Percentiles rank a stretch among this genome's conserved stretches.
Evolutionary conservation across 2,329 filamentous ascomycete genomes (phyloP).

Genomic region (Fusarium nygamai): DNA sequence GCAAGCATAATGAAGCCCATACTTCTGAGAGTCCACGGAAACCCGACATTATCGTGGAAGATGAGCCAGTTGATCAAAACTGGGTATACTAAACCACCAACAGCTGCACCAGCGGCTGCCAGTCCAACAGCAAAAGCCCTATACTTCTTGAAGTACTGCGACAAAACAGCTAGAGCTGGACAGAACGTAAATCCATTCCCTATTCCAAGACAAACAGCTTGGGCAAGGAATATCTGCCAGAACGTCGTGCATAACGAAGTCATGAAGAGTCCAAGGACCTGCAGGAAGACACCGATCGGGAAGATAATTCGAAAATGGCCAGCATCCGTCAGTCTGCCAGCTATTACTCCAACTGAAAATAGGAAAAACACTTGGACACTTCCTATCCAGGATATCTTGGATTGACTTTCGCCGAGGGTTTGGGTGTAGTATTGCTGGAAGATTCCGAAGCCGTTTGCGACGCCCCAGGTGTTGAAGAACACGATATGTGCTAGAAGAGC

Average conservation of each 20-base stretch:
- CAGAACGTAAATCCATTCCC: slow-evolving; percentile 67
- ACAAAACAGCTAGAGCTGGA: slow-evolving; percentile 66
- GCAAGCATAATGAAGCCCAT: slow-evolving; percentile 58
- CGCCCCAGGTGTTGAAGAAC: slow-evolving; percentile 58
- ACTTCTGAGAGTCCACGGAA: slow-evolving; percentile 63
- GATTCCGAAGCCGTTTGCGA: slow-evolving; percentile 56
- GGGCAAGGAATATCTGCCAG: slow-evolving; percentile 60
- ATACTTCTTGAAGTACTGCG: slow-evolving; percentile 68
- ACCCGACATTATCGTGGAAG: slow-evolving; percentile 58
- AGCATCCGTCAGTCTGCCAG: slow-evolving; percentile 56
- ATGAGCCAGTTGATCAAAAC: slow-evolving; percentile 56
- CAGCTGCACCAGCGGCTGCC: slow-evolving; percentile 65
- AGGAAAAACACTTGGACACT: slow-evolving; percentile 56
- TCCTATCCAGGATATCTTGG: slow-evolving; percentile 57
- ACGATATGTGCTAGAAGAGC: slow-evolving; percentile 50
- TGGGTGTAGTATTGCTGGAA: slow-evolving; percentile 58
- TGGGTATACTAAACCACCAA: slow-evolving; percentile 65
- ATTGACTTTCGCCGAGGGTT: slow-evolving; percentile 46
- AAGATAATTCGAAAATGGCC: slow-evolving; percentile 55
- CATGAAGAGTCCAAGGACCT: slow-evolving; percentile 57
- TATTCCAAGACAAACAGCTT: slow-evolving; percentile 59
- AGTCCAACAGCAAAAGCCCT: slow-evolving; percentile 68
- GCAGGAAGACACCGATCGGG: slow-evolving; percentile 49
- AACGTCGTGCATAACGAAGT: slow-evolving; percentile 55
- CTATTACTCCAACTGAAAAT: slow-evolving; percentile 53